Conservation (phyloP, 164 flowering plant genomes). For the Cinnamomum chago region DNA sequence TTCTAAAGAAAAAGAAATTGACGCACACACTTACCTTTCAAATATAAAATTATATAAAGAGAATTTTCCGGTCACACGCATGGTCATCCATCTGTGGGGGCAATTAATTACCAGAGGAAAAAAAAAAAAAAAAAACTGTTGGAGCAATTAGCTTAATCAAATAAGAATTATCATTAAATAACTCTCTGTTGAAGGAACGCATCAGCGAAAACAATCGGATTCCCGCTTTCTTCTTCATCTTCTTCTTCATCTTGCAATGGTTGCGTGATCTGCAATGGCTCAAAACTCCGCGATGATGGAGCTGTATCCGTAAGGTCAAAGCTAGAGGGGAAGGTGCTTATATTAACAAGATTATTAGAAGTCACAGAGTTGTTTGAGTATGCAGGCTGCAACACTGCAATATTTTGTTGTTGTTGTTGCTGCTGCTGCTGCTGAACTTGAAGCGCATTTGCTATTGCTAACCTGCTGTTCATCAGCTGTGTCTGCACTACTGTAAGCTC, state of each 20-base stretch:
- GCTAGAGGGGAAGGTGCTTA: conserved; percentile 32
- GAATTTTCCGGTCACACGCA: no score
- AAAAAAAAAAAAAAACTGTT: no score
- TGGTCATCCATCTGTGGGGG: no score
- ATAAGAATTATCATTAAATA: no score
- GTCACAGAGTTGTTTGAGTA: conserved; percentile 72
- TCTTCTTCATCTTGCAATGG: conserved; percentile 45
- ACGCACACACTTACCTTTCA: no score
- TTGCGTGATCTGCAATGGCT: conserved; percentile 38
- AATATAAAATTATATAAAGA: no score
- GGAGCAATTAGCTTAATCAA: no score
- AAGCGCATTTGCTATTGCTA: conserved; percentile 53
- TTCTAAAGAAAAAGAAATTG: no score
- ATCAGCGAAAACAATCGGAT: conserved; percentile 28
- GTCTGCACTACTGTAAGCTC: conserved; percentile 71
- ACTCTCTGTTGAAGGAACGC: conserved; percentile 21
- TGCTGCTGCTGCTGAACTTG: conserved; percentile 41
- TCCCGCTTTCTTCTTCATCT: conserved; percentile 58
- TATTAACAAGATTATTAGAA: conserved; percentile 46
- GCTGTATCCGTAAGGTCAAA: conserved; percentile 37
- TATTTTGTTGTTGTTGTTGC: conserved; percentile 14
- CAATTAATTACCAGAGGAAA: no score
- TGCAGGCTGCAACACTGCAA: conserved; percentile 48
- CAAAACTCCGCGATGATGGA: conserved; percentile 34
- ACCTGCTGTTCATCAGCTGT: conserved; percentile 65